phyloP scores from a whole-genome alignment of 257 asterid genomes.

The Primulina tabacum region DNA sequence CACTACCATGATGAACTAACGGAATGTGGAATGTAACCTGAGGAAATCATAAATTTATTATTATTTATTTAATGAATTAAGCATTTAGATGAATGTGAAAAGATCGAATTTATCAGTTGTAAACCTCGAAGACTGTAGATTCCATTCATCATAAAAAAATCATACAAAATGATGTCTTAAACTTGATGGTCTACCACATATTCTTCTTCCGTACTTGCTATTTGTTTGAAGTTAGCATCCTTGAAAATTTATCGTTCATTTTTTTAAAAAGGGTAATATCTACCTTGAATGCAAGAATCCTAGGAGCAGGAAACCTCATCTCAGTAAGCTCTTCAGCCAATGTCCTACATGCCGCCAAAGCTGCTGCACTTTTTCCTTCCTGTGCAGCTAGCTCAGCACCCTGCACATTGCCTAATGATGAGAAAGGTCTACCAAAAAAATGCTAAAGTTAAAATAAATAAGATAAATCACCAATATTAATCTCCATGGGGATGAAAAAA shows the following conservation, averaged over 20 bases:
- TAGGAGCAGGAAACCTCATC: slow-evolving; percentile 93
- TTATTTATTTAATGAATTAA: too few species aligned
- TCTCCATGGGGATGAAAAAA: slow-evolving; percentile 2
- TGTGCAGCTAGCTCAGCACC: slow-evolving; percentile 91
- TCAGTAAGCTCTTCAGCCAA: slow-evolving; percentile 98
- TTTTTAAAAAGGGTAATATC: background rate
- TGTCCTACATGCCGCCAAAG: slow-evolving; percentile 96
- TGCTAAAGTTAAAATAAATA: slow-evolving; percentile 4
- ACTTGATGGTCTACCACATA: background rate
- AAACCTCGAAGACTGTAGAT: background rate
- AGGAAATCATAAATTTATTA: background rate
- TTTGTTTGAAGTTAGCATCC: background rate
- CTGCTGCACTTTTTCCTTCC: slow-evolving; percentile 91
- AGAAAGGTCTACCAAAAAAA: background rate
- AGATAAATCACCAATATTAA: slow-evolving; percentile 11
- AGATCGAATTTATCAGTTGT: background rate
- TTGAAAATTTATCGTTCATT: background rate
- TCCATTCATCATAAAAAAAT: background rate
- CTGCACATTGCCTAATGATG: slow-evolving; percentile 42
- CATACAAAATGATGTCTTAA: background rate
- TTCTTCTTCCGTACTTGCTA: background rate
- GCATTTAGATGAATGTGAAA: background rate
- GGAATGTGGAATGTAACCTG: background rate
- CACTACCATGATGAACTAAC: background rate
- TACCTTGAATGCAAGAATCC: slow-evolving; percentile 97